Evolutionary conservation across 148 eudicot species (phyloP), one percentile per base, ranked within the genome.

Genomic region (Amaranthus palmeri): DNA sequence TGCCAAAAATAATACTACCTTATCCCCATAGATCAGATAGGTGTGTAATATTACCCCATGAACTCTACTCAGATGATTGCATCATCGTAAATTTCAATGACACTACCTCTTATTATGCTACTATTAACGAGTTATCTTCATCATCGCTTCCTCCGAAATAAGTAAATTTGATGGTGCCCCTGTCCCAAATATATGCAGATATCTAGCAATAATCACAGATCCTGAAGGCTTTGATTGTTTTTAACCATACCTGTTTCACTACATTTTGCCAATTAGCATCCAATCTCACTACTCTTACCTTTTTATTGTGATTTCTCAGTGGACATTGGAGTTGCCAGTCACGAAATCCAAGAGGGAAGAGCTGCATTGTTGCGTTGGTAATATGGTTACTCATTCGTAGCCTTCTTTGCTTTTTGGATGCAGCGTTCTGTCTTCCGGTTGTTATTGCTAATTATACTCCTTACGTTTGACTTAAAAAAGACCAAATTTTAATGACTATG

Each of bases 301-400:
- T 14, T 36, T 52, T 49, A 6, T 17, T 77, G n/a, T 69, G 71
- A 55, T 62, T 78, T 68, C 49, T 47, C 85, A 92, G 97, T 80
- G 92, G 78, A 90, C 97, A 52, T 60, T 90, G 86, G 96, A 92
- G 73, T 71, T 92, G 48, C 85, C 82, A 13, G 82, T 92, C 53
- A 86, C 88, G 41, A 73, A 84, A 69, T 56, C 77, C 36, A 85
- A 78, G 72, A 54, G 13, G 25, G 89, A 90, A 68, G 88, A 90
- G 84, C 83, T 88, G 84, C 80, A 58, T 69, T 79, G 54, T 55
- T 55, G 61, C 41, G 67, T 76, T 65, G 76, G 79, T 55, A 80
- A 79, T 42, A 77, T 77, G 73, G 54, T 86, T 48, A 81, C 81
- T 72, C 90, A 88, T 79, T 77, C 78, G 7, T 86, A 83, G 70